Conservation (phyloP, 805 yeast species). For the Lipomyces starkeyi region DNA sequence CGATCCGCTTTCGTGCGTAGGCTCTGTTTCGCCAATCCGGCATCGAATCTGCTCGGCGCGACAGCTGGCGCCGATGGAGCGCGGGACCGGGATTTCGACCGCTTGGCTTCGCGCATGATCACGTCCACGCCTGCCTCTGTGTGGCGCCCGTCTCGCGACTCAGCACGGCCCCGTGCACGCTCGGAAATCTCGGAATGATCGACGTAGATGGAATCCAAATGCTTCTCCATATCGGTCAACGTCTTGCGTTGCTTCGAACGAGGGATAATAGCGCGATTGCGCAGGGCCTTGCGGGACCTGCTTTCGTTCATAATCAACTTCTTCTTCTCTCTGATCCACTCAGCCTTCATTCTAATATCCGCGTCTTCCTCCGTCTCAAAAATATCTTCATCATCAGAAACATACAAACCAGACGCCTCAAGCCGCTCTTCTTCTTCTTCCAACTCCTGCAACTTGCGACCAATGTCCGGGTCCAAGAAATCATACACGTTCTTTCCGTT, state of each 20-base stretch:
- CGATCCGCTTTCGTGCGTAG: conserved; percentile 84
- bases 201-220: conserved; percentile 88
- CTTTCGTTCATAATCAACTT: conserved; percentile 90
- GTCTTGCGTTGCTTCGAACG: conserved; percentile 70
- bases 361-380: conserved; percentile 66
- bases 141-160: conserved; percentile 46
- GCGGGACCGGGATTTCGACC: conserved; percentile 44
- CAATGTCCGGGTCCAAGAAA: conserved; percentile 94
- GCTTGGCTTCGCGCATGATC: conserved; percentile 60
- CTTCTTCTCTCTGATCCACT: conserved; percentile 95
- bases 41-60: conserved; percentile 57
- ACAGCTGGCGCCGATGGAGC: conserved; percentile 41
- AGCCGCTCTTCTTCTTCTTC: conserved; percentile 97
- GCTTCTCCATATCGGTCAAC: conserved; percentile 80
- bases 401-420: conserved; percentile 94
- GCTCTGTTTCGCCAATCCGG: conserved; percentile 81
- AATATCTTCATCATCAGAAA: conserved; percentile 72
- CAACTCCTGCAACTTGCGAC: conserved; percentile 87
- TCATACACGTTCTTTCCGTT: conserved; percentile 97
- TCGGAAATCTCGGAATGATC: conserved; percentile 72
- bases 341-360: conserved; percentile 82
- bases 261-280: conserved; percentile 89
- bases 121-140: conserved; percentile 75
- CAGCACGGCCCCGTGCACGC: conserved; percentile 48
- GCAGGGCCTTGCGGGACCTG: conserved; percentile 82